A percentile compares a stretch with the other conserved stretches of the same genome.
Conservation (phyloP, 2,329 filamentous ascomycete species). For the Cytospora mali region DNA sequence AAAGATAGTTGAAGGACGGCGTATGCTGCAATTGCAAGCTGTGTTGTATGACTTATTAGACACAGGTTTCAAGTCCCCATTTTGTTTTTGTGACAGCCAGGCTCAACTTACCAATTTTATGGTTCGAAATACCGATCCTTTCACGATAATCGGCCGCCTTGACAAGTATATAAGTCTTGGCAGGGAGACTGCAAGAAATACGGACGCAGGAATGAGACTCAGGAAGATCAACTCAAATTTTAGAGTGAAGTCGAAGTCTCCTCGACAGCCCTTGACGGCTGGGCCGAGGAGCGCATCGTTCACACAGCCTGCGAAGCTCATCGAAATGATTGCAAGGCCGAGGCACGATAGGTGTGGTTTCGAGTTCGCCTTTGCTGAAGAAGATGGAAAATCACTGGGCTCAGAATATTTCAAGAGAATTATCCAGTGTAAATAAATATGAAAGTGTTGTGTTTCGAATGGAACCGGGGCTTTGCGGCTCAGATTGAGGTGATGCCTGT, state of each 20-base stretch:
- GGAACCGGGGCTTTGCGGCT: neutral
- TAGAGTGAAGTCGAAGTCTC: constrained; percentile 54
- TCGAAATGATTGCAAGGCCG: neutral
- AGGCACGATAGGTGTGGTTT: neutral
- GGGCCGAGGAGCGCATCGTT: constrained; percentile 1
- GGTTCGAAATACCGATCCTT: constrained; percentile 23
- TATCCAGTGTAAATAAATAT: neutral
- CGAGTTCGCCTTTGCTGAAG: neutral
- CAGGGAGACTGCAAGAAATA: constrained; percentile 42
- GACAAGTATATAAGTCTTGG: constrained; percentile 38
- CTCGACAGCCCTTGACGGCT: constrained; percentile 33
- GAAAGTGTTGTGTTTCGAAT: neutral
- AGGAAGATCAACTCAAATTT: constrained; percentile 52
- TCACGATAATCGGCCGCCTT: constrained; percentile 36
- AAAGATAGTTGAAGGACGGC: constrained; percentile 38
- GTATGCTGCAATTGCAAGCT: constrained; percentile 31
- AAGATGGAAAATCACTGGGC: too few species aligned
- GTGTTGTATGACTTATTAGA: constrained; percentile 29
- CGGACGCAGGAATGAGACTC: constrained; percentile 44
- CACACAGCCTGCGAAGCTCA: neutral
- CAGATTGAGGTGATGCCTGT: neutral
- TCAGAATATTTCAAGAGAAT: too few species aligned
- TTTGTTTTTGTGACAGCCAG: neutral
- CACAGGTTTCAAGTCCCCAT: neutral
- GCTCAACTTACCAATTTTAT: neutral